Evolutionary conservation across 495 filamentous ascomycete species (phyloP).

Genomic region (Thermothielavioides terrestris): DNA sequence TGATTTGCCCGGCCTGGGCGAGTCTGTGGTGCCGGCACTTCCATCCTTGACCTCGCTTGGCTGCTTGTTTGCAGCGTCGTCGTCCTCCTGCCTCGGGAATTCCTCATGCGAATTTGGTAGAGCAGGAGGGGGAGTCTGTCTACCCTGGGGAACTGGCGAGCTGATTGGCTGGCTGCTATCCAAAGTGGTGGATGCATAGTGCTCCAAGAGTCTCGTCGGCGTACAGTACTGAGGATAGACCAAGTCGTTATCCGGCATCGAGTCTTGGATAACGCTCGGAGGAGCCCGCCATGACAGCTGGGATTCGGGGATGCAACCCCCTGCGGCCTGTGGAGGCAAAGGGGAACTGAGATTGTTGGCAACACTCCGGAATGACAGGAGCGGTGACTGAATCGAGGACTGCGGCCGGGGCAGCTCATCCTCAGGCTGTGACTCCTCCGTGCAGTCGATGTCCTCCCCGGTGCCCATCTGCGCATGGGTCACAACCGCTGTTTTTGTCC

Average conservation of each 20-base stretch:
- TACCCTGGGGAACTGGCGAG: not conserved
- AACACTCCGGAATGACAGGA: conserved; percentile 39
- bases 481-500: conserved; percentile 7
- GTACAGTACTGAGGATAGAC: conserved; percentile 25
- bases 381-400: conserved; percentile 24
- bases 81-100: no score
- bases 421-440: no score
- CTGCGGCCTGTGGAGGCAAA: conserved; percentile 9
- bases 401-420: no score
- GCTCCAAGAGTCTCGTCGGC: conserved; percentile 35
- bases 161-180: conserved; percentile 20
- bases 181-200: conserved; percentile 28
- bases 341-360: conserved; percentile 39
- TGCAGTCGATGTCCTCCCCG: not conserved
- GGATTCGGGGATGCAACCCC: not conserved
- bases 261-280: conserved; percentile 36
- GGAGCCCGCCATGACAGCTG: conserved; percentile 31
- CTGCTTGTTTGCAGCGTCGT: not conserved
- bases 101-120: not conserved
- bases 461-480: not conserved
- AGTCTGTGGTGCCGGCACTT: no score
- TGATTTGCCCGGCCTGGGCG: no score
- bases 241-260: conserved; percentile 25
- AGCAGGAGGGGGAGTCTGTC: not conserved
- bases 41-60: not conserved